These are phyloP conservation scores for Talaromyces albobiverticillius DNA, from an alignment of 2,329 filamentous ascomycete species.

Conservation along the genomic window DNA sequence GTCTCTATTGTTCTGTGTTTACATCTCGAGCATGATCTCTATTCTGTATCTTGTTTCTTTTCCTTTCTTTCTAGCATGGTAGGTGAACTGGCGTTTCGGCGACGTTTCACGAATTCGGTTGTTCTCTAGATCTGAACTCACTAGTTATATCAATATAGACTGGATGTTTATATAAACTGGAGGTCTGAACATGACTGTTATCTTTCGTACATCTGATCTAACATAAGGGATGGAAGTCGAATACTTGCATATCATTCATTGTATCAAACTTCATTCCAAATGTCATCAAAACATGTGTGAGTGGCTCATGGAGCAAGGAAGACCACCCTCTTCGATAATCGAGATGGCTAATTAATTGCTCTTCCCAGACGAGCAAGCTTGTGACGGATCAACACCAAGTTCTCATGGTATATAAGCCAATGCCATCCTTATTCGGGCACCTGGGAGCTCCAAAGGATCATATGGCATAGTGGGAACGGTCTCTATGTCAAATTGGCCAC, in stretches of 20 bases:
- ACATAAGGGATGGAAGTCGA: no score
- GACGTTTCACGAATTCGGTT: not conserved
- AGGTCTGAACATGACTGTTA: no score
- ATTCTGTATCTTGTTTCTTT: not conserved
- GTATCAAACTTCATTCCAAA: no score
- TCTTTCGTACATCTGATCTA: no score
- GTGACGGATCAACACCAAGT: not conserved
- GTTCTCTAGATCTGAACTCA: not conserved
- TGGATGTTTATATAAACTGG: no score
- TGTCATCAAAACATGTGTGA: no score
- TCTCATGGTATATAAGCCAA: not conserved
- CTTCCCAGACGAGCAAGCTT: not conserved
- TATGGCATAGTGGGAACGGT: not conserved
- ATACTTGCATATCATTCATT: no score
- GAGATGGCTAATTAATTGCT: no score
- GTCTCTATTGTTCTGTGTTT: not conserved
- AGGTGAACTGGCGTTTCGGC: conserved; percentile 12
- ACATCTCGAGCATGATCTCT: not conserved
- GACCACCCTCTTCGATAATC: not conserved
- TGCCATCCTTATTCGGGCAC: not conserved
- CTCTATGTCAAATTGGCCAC: no score
- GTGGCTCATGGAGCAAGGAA: not conserved
- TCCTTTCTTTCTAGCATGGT: conserved; percentile 11
- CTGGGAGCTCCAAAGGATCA: not conserved
- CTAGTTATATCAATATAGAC: not conserved